Percentiles rank a stretch among this genome's conserved stretches.
phyloP scores from a whole-genome alignment of 208 protist species.

The Angomonas ambiguus region DNA sequence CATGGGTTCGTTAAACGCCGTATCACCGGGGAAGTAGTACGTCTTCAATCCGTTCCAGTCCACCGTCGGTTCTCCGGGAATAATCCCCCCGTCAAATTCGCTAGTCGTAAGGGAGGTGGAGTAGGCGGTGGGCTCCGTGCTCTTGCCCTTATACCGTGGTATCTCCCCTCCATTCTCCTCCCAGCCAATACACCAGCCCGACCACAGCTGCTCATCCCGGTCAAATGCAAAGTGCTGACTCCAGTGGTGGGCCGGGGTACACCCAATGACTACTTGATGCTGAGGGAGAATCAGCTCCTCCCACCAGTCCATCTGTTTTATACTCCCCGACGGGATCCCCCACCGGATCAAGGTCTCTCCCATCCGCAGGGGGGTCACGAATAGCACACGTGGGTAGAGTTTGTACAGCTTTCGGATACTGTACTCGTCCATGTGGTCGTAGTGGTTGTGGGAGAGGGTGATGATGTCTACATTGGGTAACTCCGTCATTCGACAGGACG shows the following conservation, averaged over 20 bases:
- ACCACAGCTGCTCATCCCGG: conserved; percentile 60
- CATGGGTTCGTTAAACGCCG: conserved; percentile 39
- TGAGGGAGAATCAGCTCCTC: conserved; percentile 33
- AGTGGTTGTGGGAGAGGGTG: conserved; percentile 85
- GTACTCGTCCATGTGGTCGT: conserved; percentile 77
- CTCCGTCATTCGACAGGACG: conserved; percentile 31
- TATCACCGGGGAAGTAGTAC: conserved; percentile 63
- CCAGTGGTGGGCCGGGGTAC: conserved; percentile 69
- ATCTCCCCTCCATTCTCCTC: neutral
- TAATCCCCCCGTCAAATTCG: neutral
- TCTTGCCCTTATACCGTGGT: neutral
- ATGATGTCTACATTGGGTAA: conserved; percentile 74
- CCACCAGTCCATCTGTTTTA: conserved; percentile 48
- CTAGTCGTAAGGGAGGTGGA: neutral
- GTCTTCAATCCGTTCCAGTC: conserved; percentile 31
- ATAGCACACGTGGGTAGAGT: conserved; percentile 32
- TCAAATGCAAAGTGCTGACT: conserved; percentile 34
- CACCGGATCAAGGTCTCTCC: conserved; percentile 31
- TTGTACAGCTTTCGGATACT: conserved; percentile 28
- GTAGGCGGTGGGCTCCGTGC: neutral
- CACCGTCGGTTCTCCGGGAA: neutral
- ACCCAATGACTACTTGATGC: conserved; percentile 34
- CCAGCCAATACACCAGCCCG: conserved; percentile 61
- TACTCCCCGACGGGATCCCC: conserved; percentile 30
- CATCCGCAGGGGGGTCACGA: conserved; percentile 58